Evolutionary conservation across 352 stramenopile species (phyloP), one percentile per base, ranked within the genome.

Genomic region (Phytophthora pistaciae): DNA sequence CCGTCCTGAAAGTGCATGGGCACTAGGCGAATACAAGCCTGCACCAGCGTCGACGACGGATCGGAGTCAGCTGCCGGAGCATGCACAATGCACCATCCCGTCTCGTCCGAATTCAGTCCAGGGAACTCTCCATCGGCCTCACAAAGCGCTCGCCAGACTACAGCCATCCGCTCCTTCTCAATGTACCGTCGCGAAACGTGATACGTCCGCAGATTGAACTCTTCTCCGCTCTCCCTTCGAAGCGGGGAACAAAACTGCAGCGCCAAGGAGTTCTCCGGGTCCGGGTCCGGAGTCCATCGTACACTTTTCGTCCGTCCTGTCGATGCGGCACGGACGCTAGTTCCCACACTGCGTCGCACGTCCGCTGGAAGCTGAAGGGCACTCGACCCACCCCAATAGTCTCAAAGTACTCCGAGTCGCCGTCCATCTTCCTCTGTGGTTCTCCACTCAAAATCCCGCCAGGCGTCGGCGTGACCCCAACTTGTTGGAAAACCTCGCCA

Each of bases 51-150:
- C 27, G 27, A 52, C 3, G 18, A 21, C 10, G 59, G 40, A 56
- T 56, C 67, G 4, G 36, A 13, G 7, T 29, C 25, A 44, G 21
- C 66, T 14, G 44, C 31, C 27, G 61, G 40, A 0, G 50, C 25
- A 27, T 70, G 66, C 5, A 78, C 40, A 9, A 78, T 62, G 29
- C 48, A 48, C 82, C 82, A 90, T 11, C 82, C 82, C 0, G 80
- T 90, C 29, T 91, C 80, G 52, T 88, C 80, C 60, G 76, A 87
- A 57, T 79, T 81, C 68, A 85, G 58, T 1, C 68, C 75, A 25
- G 76, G 74, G 20, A 79, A 71, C 20, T 64, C 58, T 3, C 73
- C 59, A 23, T 80, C 77, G 5, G 72, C 73, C 31, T 87, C 73
- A 3, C 60, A 78, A 20, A 83, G 64, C 5, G 52, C 66, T 31